Evolutionary conservation across 306 rosid species (phyloP), one percentile per base, ranked within the genome.

Genomic region (Inga oerstediana): DNA sequence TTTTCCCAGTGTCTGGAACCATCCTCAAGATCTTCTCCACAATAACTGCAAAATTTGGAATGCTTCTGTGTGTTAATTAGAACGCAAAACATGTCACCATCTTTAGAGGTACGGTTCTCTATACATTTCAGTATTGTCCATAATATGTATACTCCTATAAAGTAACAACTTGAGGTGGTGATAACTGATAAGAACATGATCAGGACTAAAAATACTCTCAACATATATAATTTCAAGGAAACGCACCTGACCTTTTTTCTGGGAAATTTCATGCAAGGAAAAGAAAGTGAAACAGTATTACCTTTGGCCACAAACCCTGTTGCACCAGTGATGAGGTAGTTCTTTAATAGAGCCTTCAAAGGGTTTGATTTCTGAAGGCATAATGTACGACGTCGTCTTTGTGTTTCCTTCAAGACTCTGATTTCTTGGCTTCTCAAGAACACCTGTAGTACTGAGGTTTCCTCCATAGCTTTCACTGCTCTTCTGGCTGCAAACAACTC

Each of bases 241-340:
- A 65, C 71, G 43, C 41, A 13, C 71, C 41, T 4, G 71, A 14
- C 7, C 14, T 32, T 30, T 32, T 32, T 14, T 6, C 16, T 65
- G 43, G 17, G 4, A 30, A 12, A 13, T 32, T 24, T 24, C 69
- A 24, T 27, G 43, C 32, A 4, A 65, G 12, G 16, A 32, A 32
- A 14, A 37, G 27, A 35, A 68, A 68, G 46, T 17, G 15, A 68
- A 68, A 37, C 22, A 16, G 65, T 4, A 13, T 20, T 72, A 87
- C 92, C 91, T 87, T 91, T 91, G 14, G 88, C 94, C 4, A 91
- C 86, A 84, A 91, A 89, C 43, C 92, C 94, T 45, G 94, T 91
- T 61, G 83, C 87, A 32, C 91, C 91, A 64, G 92, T 89, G 43
- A 91, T 78, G 65, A 91, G 83, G 44, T 64, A 87, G 72, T 79